phyloP scores from a whole-genome alignment of 257 asterid species.

The Solanum chilense region DNA sequence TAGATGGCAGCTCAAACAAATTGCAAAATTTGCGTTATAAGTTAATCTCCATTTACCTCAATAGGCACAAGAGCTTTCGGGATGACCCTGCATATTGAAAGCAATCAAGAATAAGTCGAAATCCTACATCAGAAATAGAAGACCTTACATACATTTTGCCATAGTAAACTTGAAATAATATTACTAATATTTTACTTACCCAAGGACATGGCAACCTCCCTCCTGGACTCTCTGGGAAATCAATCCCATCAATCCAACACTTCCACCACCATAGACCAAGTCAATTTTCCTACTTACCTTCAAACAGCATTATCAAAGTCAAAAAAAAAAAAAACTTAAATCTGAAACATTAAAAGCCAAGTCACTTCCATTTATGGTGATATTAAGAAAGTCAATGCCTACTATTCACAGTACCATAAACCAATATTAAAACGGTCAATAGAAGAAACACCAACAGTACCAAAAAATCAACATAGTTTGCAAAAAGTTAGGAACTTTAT shows the following conservation, averaged over 20 bases:
- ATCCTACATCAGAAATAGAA: neutral
- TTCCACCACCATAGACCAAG: constrained; percentile 98
- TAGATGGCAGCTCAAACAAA: neutral
- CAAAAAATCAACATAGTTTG: neutral
- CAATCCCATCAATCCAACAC: constrained; percentile 94
- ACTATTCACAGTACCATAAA: neutral
- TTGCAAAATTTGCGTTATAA: neutral
- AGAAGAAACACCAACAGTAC: neutral
- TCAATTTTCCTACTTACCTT: constrained; percentile 84
- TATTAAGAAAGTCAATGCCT: neutral
- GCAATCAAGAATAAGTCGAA: constrained; percentile 6
- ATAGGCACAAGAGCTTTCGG: constrained; percentile 90
- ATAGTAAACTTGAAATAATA: neutral
- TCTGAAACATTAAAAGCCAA: neutral
- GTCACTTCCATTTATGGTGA: neutral
- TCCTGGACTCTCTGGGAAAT: constrained; percentile 75
- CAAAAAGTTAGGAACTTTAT: neutral
- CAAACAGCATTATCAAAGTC: constrained; percentile 6
- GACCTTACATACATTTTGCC: neutral
- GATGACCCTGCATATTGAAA: constrained; percentile 70
- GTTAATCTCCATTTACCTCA: constrained; percentile 49
- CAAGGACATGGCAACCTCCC: constrained; percentile 97
- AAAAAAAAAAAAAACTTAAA: neutral
- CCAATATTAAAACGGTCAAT: neutral
- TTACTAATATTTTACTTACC: constrained; percentile 27